A percentile compares a stretch with the other conserved stretches of the same genome.
Evolutionary conservation across 129 eudicot genomes (phyloP).

Genomic region (Flaveria sonorensis): DNA sequence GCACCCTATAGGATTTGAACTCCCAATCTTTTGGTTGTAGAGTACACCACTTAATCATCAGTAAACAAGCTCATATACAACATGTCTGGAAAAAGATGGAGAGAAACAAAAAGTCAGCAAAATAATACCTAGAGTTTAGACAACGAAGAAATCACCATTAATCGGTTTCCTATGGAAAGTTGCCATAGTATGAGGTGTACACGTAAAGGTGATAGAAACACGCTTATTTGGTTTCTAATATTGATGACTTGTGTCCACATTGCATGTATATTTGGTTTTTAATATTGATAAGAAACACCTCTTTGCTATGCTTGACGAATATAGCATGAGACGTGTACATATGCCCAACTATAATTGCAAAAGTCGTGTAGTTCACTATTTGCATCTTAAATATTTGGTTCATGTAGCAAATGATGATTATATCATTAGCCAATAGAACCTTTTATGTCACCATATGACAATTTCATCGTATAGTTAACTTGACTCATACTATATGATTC

Average conservation of each 20-base stretch:
- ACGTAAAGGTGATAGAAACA: background rate
- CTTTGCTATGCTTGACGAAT: background rate
- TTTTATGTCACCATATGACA: background rate
- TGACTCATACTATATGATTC: constrained; percentile 1
- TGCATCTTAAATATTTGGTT: background rate
- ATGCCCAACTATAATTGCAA: background rate
- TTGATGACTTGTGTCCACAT: background rate
- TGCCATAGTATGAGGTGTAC: background rate
- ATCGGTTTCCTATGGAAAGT: background rate
- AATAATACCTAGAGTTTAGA: background rate
- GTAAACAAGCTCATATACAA: background rate
- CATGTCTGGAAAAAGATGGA: background rate
- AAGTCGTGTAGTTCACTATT: background rate
- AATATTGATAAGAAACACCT: background rate
- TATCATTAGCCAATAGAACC: background rate
- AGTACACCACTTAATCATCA: too few species aligned
- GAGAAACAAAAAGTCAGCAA: background rate
- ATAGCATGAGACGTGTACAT: constrained; percentile 1
- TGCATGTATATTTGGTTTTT: background rate
- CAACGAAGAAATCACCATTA: background rate
- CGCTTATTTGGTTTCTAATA: background rate
- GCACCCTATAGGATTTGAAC: too few species aligned
- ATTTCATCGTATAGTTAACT: background rate
- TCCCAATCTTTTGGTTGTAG: too few species aligned
- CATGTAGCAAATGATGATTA: background rate